A percentile compares a stretch with the other conserved stretches of the same genome.
Evolutionary conservation across 2,329 filamentous ascomycete species (phyloP).

Genomic region (Harringtonia aguacate): DNA sequence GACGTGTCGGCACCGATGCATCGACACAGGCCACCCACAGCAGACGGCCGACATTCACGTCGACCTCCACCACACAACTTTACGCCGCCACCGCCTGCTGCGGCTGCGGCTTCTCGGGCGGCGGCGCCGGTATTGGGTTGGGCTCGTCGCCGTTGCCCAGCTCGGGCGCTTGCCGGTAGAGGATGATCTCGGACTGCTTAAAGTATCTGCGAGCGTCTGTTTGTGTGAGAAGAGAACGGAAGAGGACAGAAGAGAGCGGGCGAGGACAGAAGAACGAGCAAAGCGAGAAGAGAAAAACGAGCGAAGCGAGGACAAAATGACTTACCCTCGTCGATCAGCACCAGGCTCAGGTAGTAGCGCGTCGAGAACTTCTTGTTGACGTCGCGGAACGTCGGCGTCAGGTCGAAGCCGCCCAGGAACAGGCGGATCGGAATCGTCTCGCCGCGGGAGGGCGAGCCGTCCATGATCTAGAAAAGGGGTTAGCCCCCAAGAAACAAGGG

Average conservation of each 20-base stretch:
- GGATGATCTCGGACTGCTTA: slow-evolving; percentile 97
- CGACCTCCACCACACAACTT: no score
- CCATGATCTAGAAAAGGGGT: slow-evolving; percentile 80
- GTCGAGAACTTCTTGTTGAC: slow-evolving; percentile 99
- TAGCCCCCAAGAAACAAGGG: neutral
- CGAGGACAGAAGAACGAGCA: no score
- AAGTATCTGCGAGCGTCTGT: slow-evolving; percentile 92
- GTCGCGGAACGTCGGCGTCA: slow-evolving; percentile 96
- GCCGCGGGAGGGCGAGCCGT: slow-evolving; percentile 93
- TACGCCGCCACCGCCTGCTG: slow-evolving; percentile 28
- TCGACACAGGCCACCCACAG: no score
- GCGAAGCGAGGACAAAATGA: slow-evolving; percentile 5
- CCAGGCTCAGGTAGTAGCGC: slow-evolving; percentile 90
- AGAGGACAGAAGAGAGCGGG: no score
- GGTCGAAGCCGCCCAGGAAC: slow-evolving; percentile 93
- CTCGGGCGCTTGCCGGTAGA: slow-evolving; percentile 73
- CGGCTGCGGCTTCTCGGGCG: slow-evolving; percentile 32
- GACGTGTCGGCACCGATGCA: no score
- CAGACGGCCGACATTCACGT: no score
- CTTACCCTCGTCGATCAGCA: slow-evolving; percentile 87
- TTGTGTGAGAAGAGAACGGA: slow-evolving; percentile 8
- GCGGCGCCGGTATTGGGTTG: slow-evolving; percentile 23
- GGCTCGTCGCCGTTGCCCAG: slow-evolving; percentile 28
- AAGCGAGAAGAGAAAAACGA: neutral
- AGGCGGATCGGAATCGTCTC: slow-evolving; percentile 91